These are phyloP conservation scores for Herpotrichia juniperi DNA, from an alignment of 2,329 filamentous ascomycete genomes.

Conservation along the genomic window DNA sequence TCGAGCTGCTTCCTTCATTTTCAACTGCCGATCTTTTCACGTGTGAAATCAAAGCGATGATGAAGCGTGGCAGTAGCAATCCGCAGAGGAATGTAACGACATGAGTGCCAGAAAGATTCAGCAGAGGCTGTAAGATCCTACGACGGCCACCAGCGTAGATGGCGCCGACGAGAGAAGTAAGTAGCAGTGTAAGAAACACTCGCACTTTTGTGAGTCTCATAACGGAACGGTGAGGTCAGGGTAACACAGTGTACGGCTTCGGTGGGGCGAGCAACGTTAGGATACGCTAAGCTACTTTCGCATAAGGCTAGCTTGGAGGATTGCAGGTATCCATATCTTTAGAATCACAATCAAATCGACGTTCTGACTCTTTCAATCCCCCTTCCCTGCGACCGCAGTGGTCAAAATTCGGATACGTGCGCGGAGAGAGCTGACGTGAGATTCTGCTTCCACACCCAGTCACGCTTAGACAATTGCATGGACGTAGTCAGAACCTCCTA, in stretches of 20 bases:
- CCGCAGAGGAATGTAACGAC: slow-evolving; percentile 13
- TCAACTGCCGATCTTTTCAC: not conserved
- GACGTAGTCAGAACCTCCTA: too few species aligned
- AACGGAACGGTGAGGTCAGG: not conserved
- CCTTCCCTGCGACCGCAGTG: not conserved
- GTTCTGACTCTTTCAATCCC: not conserved
- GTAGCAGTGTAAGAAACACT: not conserved
- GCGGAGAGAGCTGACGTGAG: not conserved
- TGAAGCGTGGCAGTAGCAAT: slow-evolving; percentile 9
- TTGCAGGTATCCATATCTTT: not conserved
- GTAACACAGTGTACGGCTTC: not conserved
- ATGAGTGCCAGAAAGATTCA: not conserved
- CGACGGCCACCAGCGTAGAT: not conserved
- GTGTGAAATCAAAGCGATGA: not conserved
- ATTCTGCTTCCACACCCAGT: not conserved
- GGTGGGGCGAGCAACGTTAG: not conserved
- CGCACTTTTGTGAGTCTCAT: not conserved
- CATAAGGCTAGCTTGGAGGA: not conserved
- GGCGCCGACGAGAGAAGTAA: not conserved
- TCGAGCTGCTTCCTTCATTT: not conserved
- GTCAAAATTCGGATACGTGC: not conserved
- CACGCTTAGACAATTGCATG: too few species aligned
- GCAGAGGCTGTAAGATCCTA: not conserved
- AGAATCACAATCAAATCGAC: not conserved
- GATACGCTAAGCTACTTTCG: not conserved